Conservation (phyloP, 257 asterid genomes). For the Echites panduratus region DNA sequence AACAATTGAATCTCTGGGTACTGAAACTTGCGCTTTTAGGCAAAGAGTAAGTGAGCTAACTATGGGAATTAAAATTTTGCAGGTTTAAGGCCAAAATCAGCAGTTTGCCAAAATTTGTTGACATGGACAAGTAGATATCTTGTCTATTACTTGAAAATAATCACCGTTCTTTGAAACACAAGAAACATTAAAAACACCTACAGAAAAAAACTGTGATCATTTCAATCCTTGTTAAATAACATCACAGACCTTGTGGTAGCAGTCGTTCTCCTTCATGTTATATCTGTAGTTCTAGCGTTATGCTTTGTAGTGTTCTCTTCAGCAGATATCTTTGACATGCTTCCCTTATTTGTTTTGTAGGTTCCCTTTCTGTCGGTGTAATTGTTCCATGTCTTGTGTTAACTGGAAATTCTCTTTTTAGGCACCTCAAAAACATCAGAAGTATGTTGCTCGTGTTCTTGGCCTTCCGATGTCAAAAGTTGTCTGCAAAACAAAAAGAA, state of each 20-base stretch:
- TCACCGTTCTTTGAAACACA: too few relatives aligned
- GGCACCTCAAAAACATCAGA: slow-evolving; percentile 95
- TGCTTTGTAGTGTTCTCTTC: background rate
- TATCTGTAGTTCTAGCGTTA: background rate
- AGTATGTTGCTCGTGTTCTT: slow-evolving; percentile 75
- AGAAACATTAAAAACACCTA: background rate
- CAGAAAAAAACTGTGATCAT: background rate
- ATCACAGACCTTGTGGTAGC: background rate
- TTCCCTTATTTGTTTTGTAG: background rate
- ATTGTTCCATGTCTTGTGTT: background rate
- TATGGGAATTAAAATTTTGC: background rate
- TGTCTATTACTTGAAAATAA: background rate
- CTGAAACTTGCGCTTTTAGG: background rate
- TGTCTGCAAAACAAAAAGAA: slow-evolving; percentile 92
- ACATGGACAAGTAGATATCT: background rate
- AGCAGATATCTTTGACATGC: background rate
- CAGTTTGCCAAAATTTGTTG: background rate
- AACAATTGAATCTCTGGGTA: background rate
- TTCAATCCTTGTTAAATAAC: background rate
- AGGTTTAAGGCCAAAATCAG: background rate
- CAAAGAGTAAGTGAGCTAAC: background rate
- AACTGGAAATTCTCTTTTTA: slow-evolving; percentile 19
- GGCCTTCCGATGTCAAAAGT: slow-evolving; percentile 98
- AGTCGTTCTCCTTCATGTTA: background rate
- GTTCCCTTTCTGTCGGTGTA: background rate